Evolutionary conservation across 495 filamentous ascomycete species (phyloP).

Genomic region (Glonium stellatum): DNA sequence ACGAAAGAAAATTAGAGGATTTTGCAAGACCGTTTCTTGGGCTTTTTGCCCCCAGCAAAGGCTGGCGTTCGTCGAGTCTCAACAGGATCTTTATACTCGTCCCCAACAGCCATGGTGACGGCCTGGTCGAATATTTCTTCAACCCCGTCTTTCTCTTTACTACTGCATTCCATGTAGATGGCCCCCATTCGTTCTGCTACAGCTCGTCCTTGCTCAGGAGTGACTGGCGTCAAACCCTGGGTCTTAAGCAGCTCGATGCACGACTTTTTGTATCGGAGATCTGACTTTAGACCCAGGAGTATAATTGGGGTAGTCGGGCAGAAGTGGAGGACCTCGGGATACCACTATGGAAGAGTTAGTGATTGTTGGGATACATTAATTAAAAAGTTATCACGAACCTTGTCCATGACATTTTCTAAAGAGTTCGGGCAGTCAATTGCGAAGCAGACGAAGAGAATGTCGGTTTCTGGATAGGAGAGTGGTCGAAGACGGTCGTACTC

Average conservation of each 20-base stretch:
- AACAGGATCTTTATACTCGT: constrained; percentile 46
- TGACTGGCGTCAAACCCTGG: constrained; percentile 92
- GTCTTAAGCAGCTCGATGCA: constrained; percentile 98
- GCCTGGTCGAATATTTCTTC: constrained; percentile 90
- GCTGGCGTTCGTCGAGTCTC: neutral
- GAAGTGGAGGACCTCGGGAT: constrained; percentile 97
- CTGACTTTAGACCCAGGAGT: constrained; percentile 91
- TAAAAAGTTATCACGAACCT: constrained; percentile 51
- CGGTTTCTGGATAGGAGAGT: constrained; percentile 94
- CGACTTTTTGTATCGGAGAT: constrained; percentile 85
- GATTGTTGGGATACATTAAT: neutral
- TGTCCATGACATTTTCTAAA: constrained; percentile 96
- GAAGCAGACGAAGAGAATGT: constrained; percentile 97
- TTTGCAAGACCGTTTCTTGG: constrained; percentile 69
- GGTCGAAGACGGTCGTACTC: constrained; percentile 95
- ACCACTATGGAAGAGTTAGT: constrained; percentile 62
- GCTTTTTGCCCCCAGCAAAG: constrained; percentile 33
- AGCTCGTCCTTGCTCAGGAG: constrained; percentile 74
- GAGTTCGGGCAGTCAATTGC: constrained; percentile 98
- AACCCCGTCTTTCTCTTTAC: constrained; percentile 92
- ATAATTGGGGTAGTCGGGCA: constrained; percentile 94
- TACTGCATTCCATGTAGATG: constrained; percentile 93
- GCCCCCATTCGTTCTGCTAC: constrained; percentile 92
- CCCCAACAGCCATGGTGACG: constrained; percentile 76
- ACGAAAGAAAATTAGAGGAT: constrained; percentile 49